phyloP scores from a whole-genome alignment of 768 basidiomycete species.

The Royoungia palumana region DNA sequence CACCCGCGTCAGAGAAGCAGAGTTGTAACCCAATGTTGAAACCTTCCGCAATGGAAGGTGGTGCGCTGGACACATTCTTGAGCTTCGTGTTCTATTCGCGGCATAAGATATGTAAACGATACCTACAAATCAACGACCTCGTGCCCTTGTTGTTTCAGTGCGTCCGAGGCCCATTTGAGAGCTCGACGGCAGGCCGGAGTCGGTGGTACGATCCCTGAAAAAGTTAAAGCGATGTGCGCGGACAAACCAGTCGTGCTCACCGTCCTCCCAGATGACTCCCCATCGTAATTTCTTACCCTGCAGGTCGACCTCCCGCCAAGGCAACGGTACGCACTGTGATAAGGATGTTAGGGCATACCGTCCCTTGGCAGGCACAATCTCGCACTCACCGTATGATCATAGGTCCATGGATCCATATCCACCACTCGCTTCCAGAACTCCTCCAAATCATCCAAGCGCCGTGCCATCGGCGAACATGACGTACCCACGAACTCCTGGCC shows the following conservation, averaged over 20 bases:
- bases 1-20: slow-evolving; percentile 56
- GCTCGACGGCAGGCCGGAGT: slow-evolving; percentile 42
- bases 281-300: slow-evolving; percentile 35
- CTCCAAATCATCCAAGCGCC: slow-evolving; percentile 39
- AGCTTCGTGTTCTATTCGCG: background rate
- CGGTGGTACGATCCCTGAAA: slow-evolving; percentile 36
- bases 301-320: slow-evolving; percentile 40
- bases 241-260: slow-evolving; percentile 20
- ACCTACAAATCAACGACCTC: slow-evolving; percentile 39
- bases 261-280: slow-evolving; percentile 42
- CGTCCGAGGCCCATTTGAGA: slow-evolving; percentile 31
- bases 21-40: slow-evolving; percentile 52
- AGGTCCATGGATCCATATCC: slow-evolving; percentile 41
- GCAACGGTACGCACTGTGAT: slow-evolving; percentile 39
- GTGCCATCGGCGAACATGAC: slow-evolving; percentile 40
- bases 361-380: background rate
- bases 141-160: slow-evolving; percentile 36
- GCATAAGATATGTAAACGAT: slow-evolving; percentile 1
- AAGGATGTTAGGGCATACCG: background rate
- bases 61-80: slow-evolving; percentile 23
- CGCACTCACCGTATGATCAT: slow-evolving; percentile 38
- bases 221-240: background rate
- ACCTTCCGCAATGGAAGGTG: slow-evolving; percentile 52
- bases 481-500: slow-evolving; percentile 39
- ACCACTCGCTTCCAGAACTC: slow-evolving; percentile 44